Base-by-base conservation (phyloP, 2,329 filamentous ascomycete genomes). In the Calonectria hongkongensis region DNA sequence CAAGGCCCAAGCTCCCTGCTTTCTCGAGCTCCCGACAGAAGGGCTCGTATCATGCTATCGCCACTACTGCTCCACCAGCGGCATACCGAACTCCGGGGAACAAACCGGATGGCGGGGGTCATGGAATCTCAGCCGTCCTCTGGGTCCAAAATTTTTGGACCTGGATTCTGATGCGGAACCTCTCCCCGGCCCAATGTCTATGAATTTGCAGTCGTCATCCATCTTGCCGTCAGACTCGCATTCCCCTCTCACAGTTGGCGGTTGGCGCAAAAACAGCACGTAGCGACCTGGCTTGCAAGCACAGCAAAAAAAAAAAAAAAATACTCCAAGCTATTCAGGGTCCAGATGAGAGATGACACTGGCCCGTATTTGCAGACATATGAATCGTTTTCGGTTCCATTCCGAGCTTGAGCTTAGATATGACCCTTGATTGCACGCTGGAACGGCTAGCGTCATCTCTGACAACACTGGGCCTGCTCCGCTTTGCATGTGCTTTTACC, bases 1-100 rank as follows among this genome's bases (percentile, higher is more conserved):
- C 36, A 39, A 67, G 72, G 78, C n/a, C 74, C 78, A 79, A 79
- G 78, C 75, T 79, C 73, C 75, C 41, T 62, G 58, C 28, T 47
- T 47, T 71, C 39, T 54, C 39, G 43, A 70, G 71, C 71, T 78
- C 51, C 65, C 64, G 56, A 63, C 60, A 48, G 70, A 48, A 64
- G 48, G 47, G 48, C 58, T 68, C 54, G 58, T 75, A 71, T 69
- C 66, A 30, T 66, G 62, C 72, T 72, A 73, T 78, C 68, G 45
- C 69, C 39, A 47, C 70, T 56, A 10, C 51, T 56, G 10, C 51
- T 45, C 70, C 60, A 68, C 65, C 39, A 58, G 43, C 63, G 33
- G 68, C 65, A 63, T 64, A 33, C 62, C 70, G 47, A 74, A 68
- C 73, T 73, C 72, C 70, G 70, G 75, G 66, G 78, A 76, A 64